phyloP scores from a whole-genome alignment of 164 flowering plant species.

The Tetrastigma voinierianum region DNA sequence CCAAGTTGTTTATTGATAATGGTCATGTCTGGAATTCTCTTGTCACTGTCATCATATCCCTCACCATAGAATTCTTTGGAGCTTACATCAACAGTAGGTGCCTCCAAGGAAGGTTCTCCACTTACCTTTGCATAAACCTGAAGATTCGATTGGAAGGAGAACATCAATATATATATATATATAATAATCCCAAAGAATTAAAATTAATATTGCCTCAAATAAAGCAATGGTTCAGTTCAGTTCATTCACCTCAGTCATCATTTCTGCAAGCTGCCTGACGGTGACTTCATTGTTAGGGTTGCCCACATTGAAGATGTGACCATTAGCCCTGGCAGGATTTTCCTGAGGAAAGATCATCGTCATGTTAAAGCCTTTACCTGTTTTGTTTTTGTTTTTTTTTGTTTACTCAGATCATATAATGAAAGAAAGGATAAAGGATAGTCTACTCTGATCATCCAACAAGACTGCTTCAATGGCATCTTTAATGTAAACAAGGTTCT shows the following conservation, averaged over 20 bases:
- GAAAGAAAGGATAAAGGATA: not conserved
- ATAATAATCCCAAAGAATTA: not conserved
- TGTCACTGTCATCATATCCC: slow-evolving; percentile 98
- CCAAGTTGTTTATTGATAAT: slow-evolving; percentile 91
- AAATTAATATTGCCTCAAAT: not conserved
- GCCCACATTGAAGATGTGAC: slow-evolving; percentile 88
- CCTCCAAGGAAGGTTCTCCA: slow-evolving; percentile 65
- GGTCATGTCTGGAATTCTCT: slow-evolving; percentile 95
- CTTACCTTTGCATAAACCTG: slow-evolving; percentile 89
- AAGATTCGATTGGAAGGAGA: slow-evolving; percentile 2
- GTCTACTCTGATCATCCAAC: slow-evolving; percentile 55
- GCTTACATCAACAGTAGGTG: slow-evolving; percentile 84
- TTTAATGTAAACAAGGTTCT: slow-evolving; percentile 62
- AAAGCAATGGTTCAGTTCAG: not conserved
- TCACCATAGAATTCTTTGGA: slow-evolving; percentile 96
- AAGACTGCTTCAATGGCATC: slow-evolving; percentile 76
- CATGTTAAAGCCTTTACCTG: too few species aligned
- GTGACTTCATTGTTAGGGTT: slow-evolving; percentile 93
- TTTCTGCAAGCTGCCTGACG: slow-evolving; percentile 90
- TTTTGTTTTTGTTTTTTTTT: too few species aligned
- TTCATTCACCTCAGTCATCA: slow-evolving; percentile 75
- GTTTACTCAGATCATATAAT: too few species aligned
- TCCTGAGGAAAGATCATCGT: slow-evolving; percentile 42
- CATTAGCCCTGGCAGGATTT: slow-evolving; percentile 85
- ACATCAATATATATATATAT: not conserved